Percentiles rank a stretch among this genome's conserved stretches.
Conservation (phyloP, 805 yeast genomes). For the Yarrowia alimentaria region DNA sequence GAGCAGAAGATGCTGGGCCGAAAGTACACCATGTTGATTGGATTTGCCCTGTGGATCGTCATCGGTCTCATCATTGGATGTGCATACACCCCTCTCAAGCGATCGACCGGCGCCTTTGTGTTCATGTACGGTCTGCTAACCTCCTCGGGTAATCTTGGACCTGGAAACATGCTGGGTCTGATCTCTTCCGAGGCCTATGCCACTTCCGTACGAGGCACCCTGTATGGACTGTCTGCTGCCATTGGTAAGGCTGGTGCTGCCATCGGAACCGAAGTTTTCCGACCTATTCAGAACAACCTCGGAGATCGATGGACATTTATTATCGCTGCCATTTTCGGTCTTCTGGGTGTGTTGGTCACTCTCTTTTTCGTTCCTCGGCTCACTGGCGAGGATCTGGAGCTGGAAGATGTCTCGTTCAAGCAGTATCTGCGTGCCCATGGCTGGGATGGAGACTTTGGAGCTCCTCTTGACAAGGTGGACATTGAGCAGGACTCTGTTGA, state of each 20-base stretch:
- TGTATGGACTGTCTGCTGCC: conserved; percentile 75
- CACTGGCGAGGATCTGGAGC: conserved; percentile 64
- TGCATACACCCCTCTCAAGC: conserved; percentile 41
- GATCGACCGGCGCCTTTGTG: conserved; percentile 45
- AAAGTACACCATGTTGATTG: conserved; percentile 66
- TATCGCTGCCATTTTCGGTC: conserved; percentile 72
- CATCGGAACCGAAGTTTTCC: conserved; percentile 70
- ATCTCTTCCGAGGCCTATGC: conserved; percentile 67
- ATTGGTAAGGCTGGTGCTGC: conserved; percentile 82
- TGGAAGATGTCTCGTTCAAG: conserved; percentile 62
- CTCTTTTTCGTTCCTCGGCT: conserved; percentile 65
- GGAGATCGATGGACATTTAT: conserved; percentile 77
- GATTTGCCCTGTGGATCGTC: conserved; percentile 67
- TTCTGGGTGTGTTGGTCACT: conserved; percentile 60
- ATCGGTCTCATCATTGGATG: conserved; percentile 47
- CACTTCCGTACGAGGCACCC: conserved; percentile 73
- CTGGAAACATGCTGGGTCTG: conserved; percentile 74
- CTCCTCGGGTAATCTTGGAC: conserved; percentile 71
- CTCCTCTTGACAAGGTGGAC: conserved; percentile 4
- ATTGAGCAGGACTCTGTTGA: no score
- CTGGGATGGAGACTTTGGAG: conserved; percentile 51
- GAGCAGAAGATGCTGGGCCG: conserved; percentile 60
- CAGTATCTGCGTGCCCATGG: conserved; percentile 58
- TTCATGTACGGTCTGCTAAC: conserved; percentile 72
- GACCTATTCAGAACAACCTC: conserved; percentile 60